These are phyloP conservation scores for Emmonsiellopsis sp. DNA, from an alignment of 2,329 filamentous ascomycete genomes.

Conservation along the genomic window DNA sequence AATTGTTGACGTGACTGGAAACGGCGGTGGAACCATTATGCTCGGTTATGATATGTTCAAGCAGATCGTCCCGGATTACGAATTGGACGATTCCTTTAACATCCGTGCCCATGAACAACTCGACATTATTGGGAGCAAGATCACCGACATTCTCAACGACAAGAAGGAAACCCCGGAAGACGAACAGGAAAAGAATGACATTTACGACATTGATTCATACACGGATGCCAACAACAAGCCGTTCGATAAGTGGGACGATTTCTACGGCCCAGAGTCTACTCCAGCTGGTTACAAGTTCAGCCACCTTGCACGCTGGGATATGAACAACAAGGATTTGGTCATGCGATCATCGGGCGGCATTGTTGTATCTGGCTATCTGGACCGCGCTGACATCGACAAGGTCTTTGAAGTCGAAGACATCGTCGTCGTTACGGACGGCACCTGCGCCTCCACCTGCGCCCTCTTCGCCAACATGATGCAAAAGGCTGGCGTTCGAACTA, in stretches of 20 bases:
- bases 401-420: conserved; percentile 27
- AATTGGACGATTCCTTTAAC: conserved; percentile 38
- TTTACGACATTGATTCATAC: conserved; percentile 13
- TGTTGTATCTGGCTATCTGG: conserved; percentile 24
- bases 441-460: conserved; percentile 53
- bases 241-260: conserved; percentile 31
- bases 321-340: conserved; percentile 18
- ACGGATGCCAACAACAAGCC: conserved; percentile 21
- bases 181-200: conserved; percentile 4
- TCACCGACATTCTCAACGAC: conserved; percentile 13
- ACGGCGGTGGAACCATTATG: conserved; percentile 47
- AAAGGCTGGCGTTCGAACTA: conserved; percentile 45
- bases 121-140: conserved; percentile 27
- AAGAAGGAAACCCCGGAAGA: conserved; percentile 6
- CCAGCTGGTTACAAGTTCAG: conserved; percentile 31
- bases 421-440: conserved; percentile 44
- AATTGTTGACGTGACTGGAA: conserved; percentile 55
- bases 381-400: conserved; percentile 16
- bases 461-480: conserved; percentile 50
- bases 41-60: conserved; percentile 44
- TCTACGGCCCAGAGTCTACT: conserved; percentile 15
- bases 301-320: conserved; percentile 16
- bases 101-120: conserved; percentile 37
- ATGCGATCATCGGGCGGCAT: conserved; percentile 13
- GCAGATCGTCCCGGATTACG: conserved; percentile 42